Evolutionary conservation across 495 filamentous ascomycete species (phyloP).

Genomic region (Lasiosphaeriaceae sp.): DNA sequence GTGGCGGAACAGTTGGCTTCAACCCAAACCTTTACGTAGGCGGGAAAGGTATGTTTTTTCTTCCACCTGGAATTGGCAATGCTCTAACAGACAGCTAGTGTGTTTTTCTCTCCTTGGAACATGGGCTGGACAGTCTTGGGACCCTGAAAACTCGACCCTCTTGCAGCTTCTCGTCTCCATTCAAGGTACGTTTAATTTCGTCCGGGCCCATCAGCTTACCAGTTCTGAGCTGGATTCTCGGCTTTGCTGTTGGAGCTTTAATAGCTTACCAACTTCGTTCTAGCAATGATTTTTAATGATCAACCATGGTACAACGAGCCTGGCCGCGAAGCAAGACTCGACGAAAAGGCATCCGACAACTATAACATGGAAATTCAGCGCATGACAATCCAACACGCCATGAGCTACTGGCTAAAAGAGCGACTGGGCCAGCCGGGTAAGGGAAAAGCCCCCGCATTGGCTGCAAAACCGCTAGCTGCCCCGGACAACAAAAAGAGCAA

Average conservation of each 20-base stretch:
- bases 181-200: conserved; percentile 33
- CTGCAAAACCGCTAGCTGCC: too few species aligned
- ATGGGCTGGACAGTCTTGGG: conserved; percentile 54
- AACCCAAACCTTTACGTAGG: conserved; percentile 59
- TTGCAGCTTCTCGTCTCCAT: conserved; percentile 59
- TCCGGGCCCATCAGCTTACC: neutral
- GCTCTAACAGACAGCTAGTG: conserved; percentile 25
- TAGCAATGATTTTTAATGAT: conserved; percentile 55
- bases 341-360: conserved; percentile 18
- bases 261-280: neutral
- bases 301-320: conserved; percentile 59
- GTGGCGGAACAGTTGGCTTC: conserved; percentile 40
- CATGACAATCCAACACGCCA: conserved; percentile 43
- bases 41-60: conserved; percentile 45
- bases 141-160: conserved; percentile 49
- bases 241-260: neutral
- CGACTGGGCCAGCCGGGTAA: conserved; percentile 1
- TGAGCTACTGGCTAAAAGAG: conserved; percentile 43
- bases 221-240: neutral
- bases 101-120: conserved; percentile 60
- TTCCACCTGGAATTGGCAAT: neutral
- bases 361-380: conserved; percentile 38
- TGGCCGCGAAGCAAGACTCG: conserved; percentile 29
- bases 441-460: neutral
- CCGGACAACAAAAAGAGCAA: too few species aligned